A percentile compares a stretch with the other conserved stretches of the same genome.
These are phyloP conservation scores for Penicillium sumatraense DNA, from an alignment of 2,329 filamentous ascomycete species.

Conservation along the genomic window DNA sequence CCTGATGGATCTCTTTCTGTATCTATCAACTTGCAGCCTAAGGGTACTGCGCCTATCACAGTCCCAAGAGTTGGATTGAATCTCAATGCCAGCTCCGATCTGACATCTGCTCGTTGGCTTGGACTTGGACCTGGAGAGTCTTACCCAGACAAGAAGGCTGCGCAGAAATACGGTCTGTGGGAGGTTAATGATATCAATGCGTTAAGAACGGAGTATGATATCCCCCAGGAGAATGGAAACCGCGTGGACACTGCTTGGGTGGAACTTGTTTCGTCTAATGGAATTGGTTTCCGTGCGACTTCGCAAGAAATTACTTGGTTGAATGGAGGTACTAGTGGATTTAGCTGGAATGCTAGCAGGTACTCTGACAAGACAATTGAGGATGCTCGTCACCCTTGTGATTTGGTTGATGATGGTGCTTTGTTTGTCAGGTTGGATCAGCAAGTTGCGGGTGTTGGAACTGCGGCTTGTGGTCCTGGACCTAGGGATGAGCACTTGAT, in stretches of 20 bases:
- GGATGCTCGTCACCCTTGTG: constrained; percentile 7
- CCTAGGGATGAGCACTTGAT: constrained; percentile 9
- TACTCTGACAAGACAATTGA: constrained; percentile 8
- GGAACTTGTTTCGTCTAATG: constrained; percentile 8
- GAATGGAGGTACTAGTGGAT: background rate
- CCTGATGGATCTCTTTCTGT: constrained; percentile 15
- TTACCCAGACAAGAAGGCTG: constrained; percentile 29
- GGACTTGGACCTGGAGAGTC: constrained; percentile 32
- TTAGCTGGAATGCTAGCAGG: constrained; percentile 10
- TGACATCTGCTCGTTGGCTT: constrained; percentile 25
- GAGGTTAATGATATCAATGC: constrained; percentile 6
- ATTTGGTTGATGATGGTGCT: background rate
- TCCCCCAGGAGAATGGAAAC: constrained; percentile 31
- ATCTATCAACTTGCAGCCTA: constrained; percentile 12
- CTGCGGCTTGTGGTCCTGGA: constrained; percentile 11
- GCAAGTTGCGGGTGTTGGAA: constrained; percentile 10
- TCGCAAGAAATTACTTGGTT: background rate
- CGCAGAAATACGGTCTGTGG: constrained; percentile 24
- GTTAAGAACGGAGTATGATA: constrained; percentile 27
- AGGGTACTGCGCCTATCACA: constrained; percentile 16
- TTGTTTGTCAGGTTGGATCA: constrained; percentile 11
- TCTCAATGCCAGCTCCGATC: background rate
- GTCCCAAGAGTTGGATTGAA: constrained; percentile 26
- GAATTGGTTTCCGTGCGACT: constrained; percentile 13
- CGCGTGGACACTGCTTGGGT: constrained; percentile 27